Conservation (phyloP, 2,329 filamentous ascomycete genomes). For the Fusarium newnesense region DNA sequence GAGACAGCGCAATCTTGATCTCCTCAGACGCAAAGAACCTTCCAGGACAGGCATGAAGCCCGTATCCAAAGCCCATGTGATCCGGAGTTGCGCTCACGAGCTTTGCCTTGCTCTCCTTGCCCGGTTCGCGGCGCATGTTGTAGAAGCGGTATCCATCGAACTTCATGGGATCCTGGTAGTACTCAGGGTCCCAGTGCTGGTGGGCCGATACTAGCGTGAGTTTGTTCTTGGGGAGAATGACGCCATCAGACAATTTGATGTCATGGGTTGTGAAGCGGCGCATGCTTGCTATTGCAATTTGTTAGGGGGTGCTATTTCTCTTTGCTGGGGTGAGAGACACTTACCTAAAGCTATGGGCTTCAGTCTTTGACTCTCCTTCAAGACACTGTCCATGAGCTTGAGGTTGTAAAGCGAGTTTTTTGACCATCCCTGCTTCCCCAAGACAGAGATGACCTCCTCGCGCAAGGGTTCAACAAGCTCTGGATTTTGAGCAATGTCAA, state of each 20-base stretch:
- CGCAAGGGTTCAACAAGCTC: neutral
- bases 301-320: neutral
- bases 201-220: neutral
- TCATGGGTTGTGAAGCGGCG: neutral
- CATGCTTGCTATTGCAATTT: neutral
- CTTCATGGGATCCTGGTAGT: neutral
- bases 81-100: neutral
- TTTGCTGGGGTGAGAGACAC: rapidly evolving
- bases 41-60: neutral
- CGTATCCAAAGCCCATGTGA: neutral
- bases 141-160: neutral
- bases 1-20: neutral
- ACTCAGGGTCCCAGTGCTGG: neutral
- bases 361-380: neutral
- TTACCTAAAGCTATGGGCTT: neutral
- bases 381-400: neutral
- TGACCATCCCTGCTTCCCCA: neutral
- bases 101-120: neutral
- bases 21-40: neutral
- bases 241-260: neutral
- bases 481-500: neutral
- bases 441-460: neutral
- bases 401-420: neutral
- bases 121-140: neutral
- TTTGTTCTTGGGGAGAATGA: neutral